Percentiles rank a stretch among this genome's conserved stretches.
phyloP scores from a whole-genome alignment of 2,329 filamentous ascomycete species.

The Aspergillus novoparasiticus region DNA sequence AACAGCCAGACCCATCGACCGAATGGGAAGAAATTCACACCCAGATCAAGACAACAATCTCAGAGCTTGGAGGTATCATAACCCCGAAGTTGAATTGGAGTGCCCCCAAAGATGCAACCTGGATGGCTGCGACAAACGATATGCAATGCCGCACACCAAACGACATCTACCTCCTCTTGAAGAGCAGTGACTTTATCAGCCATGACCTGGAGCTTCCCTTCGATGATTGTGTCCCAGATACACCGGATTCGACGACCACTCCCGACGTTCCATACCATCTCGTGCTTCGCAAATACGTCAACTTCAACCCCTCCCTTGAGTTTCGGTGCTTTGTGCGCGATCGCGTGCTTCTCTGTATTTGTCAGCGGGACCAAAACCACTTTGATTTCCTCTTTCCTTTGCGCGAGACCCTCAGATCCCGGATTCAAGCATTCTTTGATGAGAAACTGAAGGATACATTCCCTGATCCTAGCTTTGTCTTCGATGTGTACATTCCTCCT shows the following conservation, averaged over 20 bases:
- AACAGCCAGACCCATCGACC: constrained; percentile 57
- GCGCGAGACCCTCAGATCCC: constrained; percentile 65
- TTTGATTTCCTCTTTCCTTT: constrained; percentile 79
- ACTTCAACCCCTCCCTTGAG: constrained; percentile 85
- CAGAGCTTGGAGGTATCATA: constrained; percentile 80
- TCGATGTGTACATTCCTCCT: constrained; percentile 88
- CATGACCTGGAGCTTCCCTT: constrained; percentile 95
- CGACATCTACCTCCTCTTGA: constrained; percentile 90
- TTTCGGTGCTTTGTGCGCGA: constrained; percentile 95
- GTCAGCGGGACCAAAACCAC: constrained; percentile 86
- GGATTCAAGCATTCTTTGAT: constrained; percentile 77
- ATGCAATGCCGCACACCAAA: constrained; percentile 87
- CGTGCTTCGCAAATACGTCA: constrained; percentile 84
- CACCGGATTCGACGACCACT: constrained; percentile 16
- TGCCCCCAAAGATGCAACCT: constrained; percentile 90
- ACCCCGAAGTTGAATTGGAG: constrained; percentile 98
- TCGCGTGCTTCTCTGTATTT: constrained; percentile 76
- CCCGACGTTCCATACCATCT: constrained; percentile 71
- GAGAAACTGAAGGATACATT: constrained; percentile 74
- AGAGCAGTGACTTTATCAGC: constrained; percentile 91
- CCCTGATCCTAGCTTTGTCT: constrained; percentile 79
- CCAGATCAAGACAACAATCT: constrained; percentile 74
- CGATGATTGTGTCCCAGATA: constrained; percentile 64
- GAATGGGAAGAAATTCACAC: constrained; percentile 73
- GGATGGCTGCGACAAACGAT: constrained; percentile 85